Percentiles rank a stretch among this genome's conserved stretches.
phyloP scores from a whole-genome alignment of 1,284 basidiomycete genomes.

The Chalciporus sp. region DNA sequence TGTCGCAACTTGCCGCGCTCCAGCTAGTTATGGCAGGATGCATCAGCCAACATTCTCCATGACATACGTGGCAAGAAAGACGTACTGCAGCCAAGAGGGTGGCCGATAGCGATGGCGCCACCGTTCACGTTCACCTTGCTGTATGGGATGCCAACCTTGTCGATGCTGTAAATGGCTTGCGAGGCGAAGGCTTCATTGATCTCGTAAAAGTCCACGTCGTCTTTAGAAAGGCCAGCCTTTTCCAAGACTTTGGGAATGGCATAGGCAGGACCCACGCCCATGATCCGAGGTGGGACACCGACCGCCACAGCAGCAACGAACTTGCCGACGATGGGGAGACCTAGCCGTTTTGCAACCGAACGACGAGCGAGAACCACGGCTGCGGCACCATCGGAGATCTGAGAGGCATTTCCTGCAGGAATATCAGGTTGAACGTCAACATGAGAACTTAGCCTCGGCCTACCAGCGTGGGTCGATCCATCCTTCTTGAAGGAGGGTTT shows the following conservation, averaged over 20 bases:
- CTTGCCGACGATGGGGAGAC: constrained; percentile 92
- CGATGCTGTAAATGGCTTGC: constrained; percentile 81
- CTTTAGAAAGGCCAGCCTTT: constrained; percentile 69
- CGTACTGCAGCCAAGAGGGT: constrained; percentile 80
- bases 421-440: constrained; percentile 1
- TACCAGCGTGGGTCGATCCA: constrained; percentile 89
- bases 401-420: constrained; percentile 80
- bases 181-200: constrained; percentile 95
- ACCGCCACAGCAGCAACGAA: constrained; percentile 79
- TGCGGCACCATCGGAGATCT: constrained; percentile 97
- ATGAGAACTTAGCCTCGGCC: constrained; percentile 15
- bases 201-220: constrained; percentile 92
- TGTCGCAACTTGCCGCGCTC: constrained; percentile 87
- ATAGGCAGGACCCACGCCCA: constrained; percentile 91
- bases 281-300: constrained; percentile 87
- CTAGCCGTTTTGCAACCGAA: constrained; percentile 85
- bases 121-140: constrained; percentile 88
- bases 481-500: constrained; percentile 92
- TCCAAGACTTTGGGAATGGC: constrained; percentile 85
- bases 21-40: constrained; percentile 50
- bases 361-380: constrained; percentile 90
- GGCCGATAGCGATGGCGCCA: constrained; percentile 89
- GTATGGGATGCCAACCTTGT: constrained; percentile 75
- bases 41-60: neutral
- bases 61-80: constrained; percentile 28